Conservation (phyloP, 2,329 filamentous ascomycete genomes). For the Venturia asperata region DNA sequence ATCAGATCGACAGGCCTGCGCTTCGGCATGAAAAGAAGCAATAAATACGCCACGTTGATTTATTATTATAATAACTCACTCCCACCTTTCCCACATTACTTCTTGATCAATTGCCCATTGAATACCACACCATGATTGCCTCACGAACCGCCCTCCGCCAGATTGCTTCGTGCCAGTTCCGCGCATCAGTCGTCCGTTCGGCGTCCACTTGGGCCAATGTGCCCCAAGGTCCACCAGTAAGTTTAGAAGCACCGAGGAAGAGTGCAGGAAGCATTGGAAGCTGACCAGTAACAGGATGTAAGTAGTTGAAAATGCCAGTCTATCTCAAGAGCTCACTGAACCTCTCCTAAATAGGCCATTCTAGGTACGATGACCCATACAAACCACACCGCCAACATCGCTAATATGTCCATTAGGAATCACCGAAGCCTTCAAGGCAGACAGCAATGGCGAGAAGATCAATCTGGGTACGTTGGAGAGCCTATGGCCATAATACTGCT, state of each 20-base stretch:
- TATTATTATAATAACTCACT: no score
- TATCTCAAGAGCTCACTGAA: not conserved
- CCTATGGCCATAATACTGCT: constrained; percentile 5
- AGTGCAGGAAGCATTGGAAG: not conserved
- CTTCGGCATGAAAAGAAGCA: not conserved
- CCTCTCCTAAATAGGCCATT: constrained; percentile 53
- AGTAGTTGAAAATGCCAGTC: constrained; percentile 13
- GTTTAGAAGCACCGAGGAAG: constrained; percentile 32
- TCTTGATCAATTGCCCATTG: not conserved
- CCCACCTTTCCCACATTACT: not conserved
- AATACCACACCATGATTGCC: constrained; percentile 12
- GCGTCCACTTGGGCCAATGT: constrained; percentile 87
- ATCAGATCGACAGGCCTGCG: not conserved
- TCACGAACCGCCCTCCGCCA: constrained; percentile 25
- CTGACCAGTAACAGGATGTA: constrained; percentile 29
- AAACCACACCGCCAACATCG: constrained; percentile 19
- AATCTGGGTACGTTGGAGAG: constrained; percentile 64
- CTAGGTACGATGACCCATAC: constrained; percentile 50
- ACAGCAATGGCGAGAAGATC: constrained; percentile 90
- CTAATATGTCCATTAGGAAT: constrained; percentile 52
- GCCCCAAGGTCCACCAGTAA: constrained; percentile 86
- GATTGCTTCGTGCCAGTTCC: constrained; percentile 28
- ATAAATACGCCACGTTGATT: constrained; percentile 1
- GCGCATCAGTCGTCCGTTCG: constrained; percentile 44
- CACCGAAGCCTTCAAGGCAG: constrained; percentile 98